A percentile compares a stretch with the other conserved stretches of the same genome.
These are phyloP conservation scores for Camelina laxa DNA, from an alignment of 345 rosid species.

Conservation along the genomic window DNA sequence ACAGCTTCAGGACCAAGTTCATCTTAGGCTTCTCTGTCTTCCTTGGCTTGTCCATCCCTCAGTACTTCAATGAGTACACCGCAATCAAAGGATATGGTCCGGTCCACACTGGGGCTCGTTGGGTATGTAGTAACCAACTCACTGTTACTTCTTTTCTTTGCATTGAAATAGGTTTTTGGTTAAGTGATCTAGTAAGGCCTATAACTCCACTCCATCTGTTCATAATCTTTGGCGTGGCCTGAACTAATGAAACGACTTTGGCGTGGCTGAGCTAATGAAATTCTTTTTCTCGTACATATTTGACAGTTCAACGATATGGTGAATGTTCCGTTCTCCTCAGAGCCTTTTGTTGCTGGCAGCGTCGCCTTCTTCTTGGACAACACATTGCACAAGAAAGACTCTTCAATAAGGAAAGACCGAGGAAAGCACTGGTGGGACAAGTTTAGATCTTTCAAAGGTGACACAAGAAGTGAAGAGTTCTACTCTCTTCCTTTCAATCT, in stretches of 20 bases:
- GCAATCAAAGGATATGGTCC: constrained; percentile 94
- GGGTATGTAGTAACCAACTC: constrained; percentile 60
- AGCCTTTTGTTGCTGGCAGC: constrained; percentile 86
- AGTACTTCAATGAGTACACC: constrained; percentile 93
- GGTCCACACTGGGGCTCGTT: constrained; percentile 77
- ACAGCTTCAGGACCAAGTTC: constrained; percentile 84
- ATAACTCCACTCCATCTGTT: background rate
- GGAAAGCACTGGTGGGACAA: constrained; percentile 99
- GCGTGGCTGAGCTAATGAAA: constrained; percentile 16
- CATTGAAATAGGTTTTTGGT: constrained; percentile 5
- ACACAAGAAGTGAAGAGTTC: constrained; percentile 82
- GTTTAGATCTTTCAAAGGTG: constrained; percentile 74
- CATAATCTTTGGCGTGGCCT: too few relatives aligned
- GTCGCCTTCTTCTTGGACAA: constrained; percentile 86
- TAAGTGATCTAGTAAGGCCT: background rate
- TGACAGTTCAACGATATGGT: constrained; percentile 93
- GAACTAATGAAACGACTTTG: too few relatives aligned
- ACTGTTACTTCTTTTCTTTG: background rate
- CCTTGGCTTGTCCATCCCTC: constrained; percentile 93
- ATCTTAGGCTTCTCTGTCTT: constrained; percentile 89
- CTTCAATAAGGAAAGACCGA: constrained; percentile 73
- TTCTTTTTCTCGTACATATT: background rate
- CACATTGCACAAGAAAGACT: constrained; percentile 66
- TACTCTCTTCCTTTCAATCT: constrained; percentile 95
- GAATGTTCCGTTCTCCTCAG: constrained; percentile 91